Conservation (phyloP, 2,329 filamentous ascomycete genomes). For the Colletotrichum cuscutae region DNA sequence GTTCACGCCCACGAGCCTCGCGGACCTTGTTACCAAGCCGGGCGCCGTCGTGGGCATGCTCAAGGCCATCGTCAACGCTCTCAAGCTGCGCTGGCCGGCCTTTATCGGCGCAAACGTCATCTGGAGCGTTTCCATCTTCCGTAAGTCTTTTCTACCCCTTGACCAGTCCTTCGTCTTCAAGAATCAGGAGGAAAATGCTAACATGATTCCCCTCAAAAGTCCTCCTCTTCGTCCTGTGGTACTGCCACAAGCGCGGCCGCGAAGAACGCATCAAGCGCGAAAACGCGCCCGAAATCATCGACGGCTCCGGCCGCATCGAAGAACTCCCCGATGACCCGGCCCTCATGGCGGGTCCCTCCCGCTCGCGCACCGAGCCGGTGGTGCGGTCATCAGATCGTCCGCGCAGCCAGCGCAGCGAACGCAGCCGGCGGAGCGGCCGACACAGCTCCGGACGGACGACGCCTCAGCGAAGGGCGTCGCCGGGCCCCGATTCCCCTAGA, state of each 20-base stretch:
- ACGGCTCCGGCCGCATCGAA: conserved; percentile 55
- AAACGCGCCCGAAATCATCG: conserved; percentile 48
- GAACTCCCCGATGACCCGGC: conserved; percentile 61
- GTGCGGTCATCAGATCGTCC: conserved; percentile 18
- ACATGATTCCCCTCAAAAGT: conserved; percentile 58
- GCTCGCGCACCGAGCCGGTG: conserved; percentile 31
- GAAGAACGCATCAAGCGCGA: conserved; percentile 81
- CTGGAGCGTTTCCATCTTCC: conserved; percentile 87
- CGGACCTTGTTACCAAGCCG: conserved; percentile 85
- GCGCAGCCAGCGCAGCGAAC: conserved; percentile 33
- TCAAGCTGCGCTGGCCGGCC: conserved; percentile 89
- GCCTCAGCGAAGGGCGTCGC: conserved; percentile 11
- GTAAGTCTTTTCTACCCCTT: conserved; percentile 60
- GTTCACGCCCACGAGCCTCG: conserved; percentile 76
- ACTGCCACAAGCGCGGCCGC: conserved; percentile 93
- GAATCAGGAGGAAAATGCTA: conserved; percentile 4
- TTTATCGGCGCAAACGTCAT: conserved; percentile 90
- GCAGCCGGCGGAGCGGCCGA: conserved; percentile 32
- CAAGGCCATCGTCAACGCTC: conserved; percentile 87
- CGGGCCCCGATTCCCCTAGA: conserved; percentile 11
- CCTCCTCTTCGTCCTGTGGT: conserved; percentile 94
- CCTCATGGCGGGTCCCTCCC: conserved; percentile 49
- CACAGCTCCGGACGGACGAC: conserved; percentile 25
- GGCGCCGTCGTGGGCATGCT: conserved; percentile 87
- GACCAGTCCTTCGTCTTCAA: neutral